phyloP scores from a whole-genome alignment of 768 basidiomycete species.

The Podaxis sp. region DNA sequence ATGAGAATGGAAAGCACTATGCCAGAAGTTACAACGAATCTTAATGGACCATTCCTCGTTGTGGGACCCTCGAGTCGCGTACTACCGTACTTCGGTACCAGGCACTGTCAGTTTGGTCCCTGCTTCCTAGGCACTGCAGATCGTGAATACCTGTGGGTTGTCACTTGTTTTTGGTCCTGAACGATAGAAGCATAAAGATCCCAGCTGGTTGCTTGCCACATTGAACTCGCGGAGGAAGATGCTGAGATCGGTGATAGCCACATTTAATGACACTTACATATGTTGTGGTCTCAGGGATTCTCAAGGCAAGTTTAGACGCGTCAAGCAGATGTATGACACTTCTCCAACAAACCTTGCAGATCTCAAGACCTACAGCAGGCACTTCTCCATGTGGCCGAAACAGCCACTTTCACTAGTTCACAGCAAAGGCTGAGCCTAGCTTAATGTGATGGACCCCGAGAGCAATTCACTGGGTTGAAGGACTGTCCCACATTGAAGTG shows the following conservation, averaged over 20 bases:
- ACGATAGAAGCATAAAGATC: not conserved
- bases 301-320: not conserved
- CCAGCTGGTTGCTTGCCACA: not conserved
- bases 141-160: not conserved
- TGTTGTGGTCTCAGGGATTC: not conserved
- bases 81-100: too few relatives aligned
- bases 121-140: not conserved
- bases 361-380: not conserved
- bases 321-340: not conserved
- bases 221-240: not conserved
- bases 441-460: not conserved
- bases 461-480: not conserved
- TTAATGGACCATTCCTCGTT: not conserved
- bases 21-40: not conserved
- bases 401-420: not conserved
- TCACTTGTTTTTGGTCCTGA: not conserved
- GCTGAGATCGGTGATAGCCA: not conserved
- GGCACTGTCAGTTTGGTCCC: not conserved
- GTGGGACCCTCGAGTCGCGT: too few relatives aligned
- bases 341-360: not conserved
- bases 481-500: not conserved
- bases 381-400: too few relatives aligned
- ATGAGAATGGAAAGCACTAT: not conserved
- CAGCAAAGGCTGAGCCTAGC: not conserved
- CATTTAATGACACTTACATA: not conserved